Percentiles rank a stretch among this genome's conserved stretches.
phyloP scores from a whole-genome alignment of 2,329 filamentous ascomycete genomes.

The Hypoxylon sp. region DNA sequence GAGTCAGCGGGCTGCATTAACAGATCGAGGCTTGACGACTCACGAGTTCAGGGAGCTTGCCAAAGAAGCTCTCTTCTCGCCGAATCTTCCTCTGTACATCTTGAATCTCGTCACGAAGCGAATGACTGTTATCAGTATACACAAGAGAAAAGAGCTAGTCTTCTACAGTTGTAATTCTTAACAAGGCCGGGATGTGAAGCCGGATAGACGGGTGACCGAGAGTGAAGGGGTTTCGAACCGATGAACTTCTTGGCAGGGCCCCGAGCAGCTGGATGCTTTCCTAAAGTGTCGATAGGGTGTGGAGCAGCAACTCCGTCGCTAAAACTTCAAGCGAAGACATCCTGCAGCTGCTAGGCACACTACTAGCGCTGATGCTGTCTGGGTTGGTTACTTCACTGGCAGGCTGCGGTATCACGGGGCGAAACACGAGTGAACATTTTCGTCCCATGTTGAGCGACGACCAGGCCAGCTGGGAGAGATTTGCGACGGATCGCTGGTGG shows the following conservation, averaged over 20 bases:
- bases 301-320: conserved; percentile 24
- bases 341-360: conserved; percentile 21
- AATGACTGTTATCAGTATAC: conserved; percentile 3
- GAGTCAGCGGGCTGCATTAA: conserved; percentile 9
- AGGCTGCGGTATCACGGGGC: conserved; percentile 27
- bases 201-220: conserved; percentile 11
- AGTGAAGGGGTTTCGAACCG: conserved; percentile 24
- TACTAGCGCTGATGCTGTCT: conserved; percentile 21
- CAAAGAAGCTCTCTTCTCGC: conserved; percentile 37
- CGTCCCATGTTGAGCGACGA: conserved; percentile 23
- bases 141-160: conserved; percentile 16
- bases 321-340: conserved; percentile 20
- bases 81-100: conserved; percentile 40
- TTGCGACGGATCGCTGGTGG: conserved; percentile 35
- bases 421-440: conserved; percentile 33
- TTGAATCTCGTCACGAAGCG: conserved; percentile 14
- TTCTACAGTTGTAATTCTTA: conserved; percentile 8
- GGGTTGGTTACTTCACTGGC: conserved; percentile 38
- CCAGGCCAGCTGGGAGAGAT: conserved; percentile 15
- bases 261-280: conserved; percentile 33
- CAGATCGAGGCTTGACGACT: conserved; percentile 26
- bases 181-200: conserved; percentile 7
- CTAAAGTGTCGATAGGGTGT: conserved; percentile 16
- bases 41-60: conserved; percentile 40
- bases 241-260: conserved; percentile 33